Evolutionary conservation across 441 rosid genomes (phyloP).

Genomic region (Jatropha multifida): DNA sequence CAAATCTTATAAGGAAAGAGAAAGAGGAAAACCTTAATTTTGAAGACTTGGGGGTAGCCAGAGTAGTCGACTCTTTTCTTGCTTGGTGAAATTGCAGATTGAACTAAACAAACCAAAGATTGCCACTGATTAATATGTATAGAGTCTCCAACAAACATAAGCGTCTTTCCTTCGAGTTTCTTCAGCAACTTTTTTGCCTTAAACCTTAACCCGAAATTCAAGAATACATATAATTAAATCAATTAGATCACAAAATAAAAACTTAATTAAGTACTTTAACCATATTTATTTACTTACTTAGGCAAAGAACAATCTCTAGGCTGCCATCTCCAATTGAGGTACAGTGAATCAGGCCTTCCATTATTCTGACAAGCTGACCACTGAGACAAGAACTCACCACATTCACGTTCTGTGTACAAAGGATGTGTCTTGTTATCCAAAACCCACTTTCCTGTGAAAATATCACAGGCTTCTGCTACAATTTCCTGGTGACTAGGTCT

Average conservation of each 20-base stretch:
- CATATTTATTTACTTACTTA: conserved; percentile 34
- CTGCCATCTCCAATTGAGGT: conserved; percentile 84
- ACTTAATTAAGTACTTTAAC: neutral
- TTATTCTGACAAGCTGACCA: conserved; percentile 68
- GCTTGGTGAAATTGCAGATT: conserved; percentile 57
- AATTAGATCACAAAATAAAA: neutral
- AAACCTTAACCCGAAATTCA: conserved; percentile 38
- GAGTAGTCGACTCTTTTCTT: conserved; percentile 51
- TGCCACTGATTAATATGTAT: conserved; percentile 78
- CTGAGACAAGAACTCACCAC: conserved; percentile 66
- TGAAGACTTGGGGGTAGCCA: conserved; percentile 36
- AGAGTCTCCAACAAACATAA: conserved; percentile 86
- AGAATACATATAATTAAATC: too few relatives aligned
- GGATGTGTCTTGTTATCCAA: conserved; percentile 55
- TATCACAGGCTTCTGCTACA: conserved; percentile 61
- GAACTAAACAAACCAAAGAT: conserved; percentile 76
- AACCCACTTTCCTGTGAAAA: conserved; percentile 72
- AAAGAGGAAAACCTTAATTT: conserved; percentile 46
- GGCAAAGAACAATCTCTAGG: conserved; percentile 72
- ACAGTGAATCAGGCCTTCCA: conserved; percentile 67
- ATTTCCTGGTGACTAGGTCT: neutral
- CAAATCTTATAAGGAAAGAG: neutral
- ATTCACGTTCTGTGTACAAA: conserved; percentile 60
- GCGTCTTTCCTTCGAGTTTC: conserved; percentile 71
- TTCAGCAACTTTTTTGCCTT: conserved; percentile 54